phyloP scores from a whole-genome alignment of 352 stramenopile genomes.

The Pythium coloratum region DNA sequence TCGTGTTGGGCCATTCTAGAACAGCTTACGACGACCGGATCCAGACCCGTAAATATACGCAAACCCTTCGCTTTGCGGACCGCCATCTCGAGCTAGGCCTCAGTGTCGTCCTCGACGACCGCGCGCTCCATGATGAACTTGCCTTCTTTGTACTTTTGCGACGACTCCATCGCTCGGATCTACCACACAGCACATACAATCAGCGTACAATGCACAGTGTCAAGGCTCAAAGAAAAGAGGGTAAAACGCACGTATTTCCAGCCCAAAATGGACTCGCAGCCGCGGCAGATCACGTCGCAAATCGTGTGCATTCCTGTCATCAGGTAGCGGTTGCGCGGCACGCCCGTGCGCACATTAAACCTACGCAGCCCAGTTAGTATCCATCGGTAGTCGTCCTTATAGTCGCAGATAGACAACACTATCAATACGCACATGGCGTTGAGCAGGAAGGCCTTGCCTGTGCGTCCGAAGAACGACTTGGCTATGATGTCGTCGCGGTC shows the following conservation, averaged over 20 bases:
- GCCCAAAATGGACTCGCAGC: slow-evolving; percentile 62
- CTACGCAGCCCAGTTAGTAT: slow-evolving; percentile 25
- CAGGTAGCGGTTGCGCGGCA: slow-evolving; percentile 64
- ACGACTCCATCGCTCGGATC: slow-evolving; percentile 77
- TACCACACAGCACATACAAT: slow-evolving; percentile 23
- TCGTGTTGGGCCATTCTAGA: slow-evolving; percentile 3
- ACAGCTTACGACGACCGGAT: neutral
- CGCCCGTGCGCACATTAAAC: slow-evolving; percentile 67
- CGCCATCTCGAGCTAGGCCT: slow-evolving; percentile 20
- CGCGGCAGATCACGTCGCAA: slow-evolving; percentile 58
- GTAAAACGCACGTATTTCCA: slow-evolving; percentile 78
- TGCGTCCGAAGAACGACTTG: slow-evolving; percentile 78
- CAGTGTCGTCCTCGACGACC: slow-evolving; percentile 64
- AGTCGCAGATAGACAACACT: no score
- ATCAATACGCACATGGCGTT: slow-evolving; percentile 62
- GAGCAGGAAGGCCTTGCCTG: slow-evolving; percentile 74
- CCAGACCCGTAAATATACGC: slow-evolving; percentile 17
- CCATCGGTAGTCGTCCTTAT: no score
- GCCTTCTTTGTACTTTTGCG: slow-evolving; percentile 87
- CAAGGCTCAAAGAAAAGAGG: neutral
- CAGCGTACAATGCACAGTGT: slow-evolving; percentile 4
- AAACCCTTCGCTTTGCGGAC: neutral
- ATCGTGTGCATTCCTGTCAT: slow-evolving; percentile 86
- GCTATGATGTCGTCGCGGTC: slow-evolving; percentile 72
- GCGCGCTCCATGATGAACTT: slow-evolving; percentile 83